Percentiles rank a stretch among this genome's conserved stretches.
Evolutionary conservation across 78 protist species (phyloP).

Genomic region (Cavenderia fasciculata): DNA sequence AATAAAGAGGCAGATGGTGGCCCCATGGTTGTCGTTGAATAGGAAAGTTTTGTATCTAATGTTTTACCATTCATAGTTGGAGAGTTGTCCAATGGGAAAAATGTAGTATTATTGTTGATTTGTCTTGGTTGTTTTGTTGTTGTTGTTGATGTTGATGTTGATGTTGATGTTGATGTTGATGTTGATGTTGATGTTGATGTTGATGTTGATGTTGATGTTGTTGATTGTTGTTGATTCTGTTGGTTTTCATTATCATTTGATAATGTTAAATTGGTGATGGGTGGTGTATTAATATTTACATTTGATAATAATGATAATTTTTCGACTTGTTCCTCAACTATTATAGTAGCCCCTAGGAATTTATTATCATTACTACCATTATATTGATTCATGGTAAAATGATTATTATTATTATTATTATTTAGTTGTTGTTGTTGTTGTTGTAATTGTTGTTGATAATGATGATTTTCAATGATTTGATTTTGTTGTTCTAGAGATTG

Average conservation of each 20-base stretch:
- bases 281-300: too few species aligned
- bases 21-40: too few species aligned
- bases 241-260: neutral
- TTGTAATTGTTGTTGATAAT: neutral
- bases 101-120: neutral
- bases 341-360: too few species aligned
- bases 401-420: too few species aligned
- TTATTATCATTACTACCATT: too few species aligned
- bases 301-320: too few species aligned
- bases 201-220: neutral
- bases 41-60: too few species aligned
- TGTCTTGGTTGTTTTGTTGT: neutral
- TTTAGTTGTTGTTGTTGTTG: conserved; percentile 4
- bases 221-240: neutral
- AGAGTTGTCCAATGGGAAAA: neutral
- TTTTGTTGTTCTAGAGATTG: neutral
- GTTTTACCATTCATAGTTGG: neutral
- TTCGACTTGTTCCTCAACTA: too few species aligned
- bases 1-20: too few species aligned
- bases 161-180: neutral
- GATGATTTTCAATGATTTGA: neutral
- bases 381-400: too few species aligned
- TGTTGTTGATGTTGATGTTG: neutral
- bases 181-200: conserved; percentile 1
- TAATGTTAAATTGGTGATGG: too few species aligned